Base-by-base conservation (phyloP, 805 yeast species). In the Saccharomycopsis amapae region DNA sequence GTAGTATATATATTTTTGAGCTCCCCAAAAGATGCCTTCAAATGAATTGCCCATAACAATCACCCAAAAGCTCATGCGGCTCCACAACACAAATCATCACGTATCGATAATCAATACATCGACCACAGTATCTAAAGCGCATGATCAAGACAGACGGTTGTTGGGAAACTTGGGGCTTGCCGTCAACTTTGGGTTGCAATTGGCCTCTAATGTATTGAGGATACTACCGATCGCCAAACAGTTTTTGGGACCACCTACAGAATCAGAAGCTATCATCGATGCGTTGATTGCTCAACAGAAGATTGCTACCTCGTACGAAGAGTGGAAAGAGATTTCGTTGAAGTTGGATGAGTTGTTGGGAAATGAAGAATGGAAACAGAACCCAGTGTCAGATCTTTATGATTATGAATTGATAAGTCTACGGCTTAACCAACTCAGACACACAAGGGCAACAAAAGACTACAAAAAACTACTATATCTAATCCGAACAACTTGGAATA, bases 401-500 rank as follows among this genome's bases (percentile, higher is more conserved):
- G 96, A 93, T 62, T 78, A 77, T 57, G 68, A 75, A 45, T 63
- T 83, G 38, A 73, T 93, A 1, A 63, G 65, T 49, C 61, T 62
- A 7, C 65, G 78, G 47, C 64, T 86, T 38, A 52, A 56, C 3
- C 81, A 80, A 46, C 65, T 93, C 68, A 65, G 73, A 36, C 59
- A 61, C 2, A 85, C 89, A 0, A 69, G 97, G 28, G 34, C 60
- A 15, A 57, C 64, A 13, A 70, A 74, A 23, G 85, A 93, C 57
- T 75, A 74, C 54, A 67, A 75, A 46, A 69, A 72, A 36, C 62
- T 90, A 28, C 62, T 90, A 12, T 87, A 85, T 55, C 65, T 85
- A 12, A 78, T 93, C 2, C 64, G 97, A 49, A 90, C 96, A 0
- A 78, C 84, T 20, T 84, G 96, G 85, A 73, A 76, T 2, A 69